Evolutionary conservation across 768 basidiomycete genomes (phyloP), one percentile per base, ranked within the genome.

Genomic region (Tremella yokohamensis): DNA sequence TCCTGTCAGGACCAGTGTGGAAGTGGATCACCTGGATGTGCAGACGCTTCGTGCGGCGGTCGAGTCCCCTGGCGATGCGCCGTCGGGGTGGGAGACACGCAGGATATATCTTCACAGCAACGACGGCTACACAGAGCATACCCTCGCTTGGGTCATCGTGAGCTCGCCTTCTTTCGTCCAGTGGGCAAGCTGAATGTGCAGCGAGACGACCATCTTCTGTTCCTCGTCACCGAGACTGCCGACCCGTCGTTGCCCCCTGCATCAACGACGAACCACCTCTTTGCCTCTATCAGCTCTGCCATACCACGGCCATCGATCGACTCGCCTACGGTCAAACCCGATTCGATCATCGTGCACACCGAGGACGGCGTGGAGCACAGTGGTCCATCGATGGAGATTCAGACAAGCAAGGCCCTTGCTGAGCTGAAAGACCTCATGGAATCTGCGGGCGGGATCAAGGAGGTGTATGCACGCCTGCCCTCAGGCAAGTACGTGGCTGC

Each of bases 131-230:
- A 52, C 50, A 29, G 54, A 57, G 42, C 37, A 64, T 4, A 16
- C 48, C n/a, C n/a, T 61, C 19, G 48, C 24, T 16, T 69, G 68
- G 68, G 49, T 69, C 29, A 64, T 64, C 8, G 68, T 69, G 56
- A 60, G 68, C 64, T 3, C 19, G 13, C 2, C 18, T 25, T 52
- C 24, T 37, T 8, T 3, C 1, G 19, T 2, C 24, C 20, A 37
- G 40, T 42, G n/a, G 19, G 8, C 18, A 34, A 38, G 18, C 25
- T 60, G 22, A 42, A 16, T 0, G 3, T 25, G 19, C 34, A 68
- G 66, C 61, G 66, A 1, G 61, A 68, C 34, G 57, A 54, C 29
- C 51, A 63, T 2, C 56, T 68, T n/a, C 29, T 65, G 0, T 59
- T 59, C 26, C 13, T 68, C 22, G 15, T 64, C 3, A 24, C 25